Evolutionary conservation across 164 flowering plant species (phyloP).

Genomic region (Cinnamomum micranthum): DNA sequence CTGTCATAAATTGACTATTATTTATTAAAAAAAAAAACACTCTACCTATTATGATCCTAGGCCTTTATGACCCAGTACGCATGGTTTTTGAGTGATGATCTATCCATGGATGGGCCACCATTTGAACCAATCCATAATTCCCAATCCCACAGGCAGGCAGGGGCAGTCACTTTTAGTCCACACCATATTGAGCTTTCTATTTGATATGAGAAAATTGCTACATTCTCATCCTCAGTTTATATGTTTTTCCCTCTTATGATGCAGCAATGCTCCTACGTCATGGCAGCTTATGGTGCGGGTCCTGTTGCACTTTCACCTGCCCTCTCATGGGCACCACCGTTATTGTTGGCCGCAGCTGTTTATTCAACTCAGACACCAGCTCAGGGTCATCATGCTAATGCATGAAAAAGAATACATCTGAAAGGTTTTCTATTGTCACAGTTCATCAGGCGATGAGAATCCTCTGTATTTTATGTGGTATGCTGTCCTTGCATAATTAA

Average conservation of each 20-base stretch:
- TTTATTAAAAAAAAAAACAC: not conserved
- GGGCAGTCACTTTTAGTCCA: not conserved
- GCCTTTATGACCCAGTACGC: not conserved
- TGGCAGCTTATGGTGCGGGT: conserved; percentile 9
- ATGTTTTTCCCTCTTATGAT: not conserved
- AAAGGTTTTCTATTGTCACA: not conserved
- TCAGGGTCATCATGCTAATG: not conserved
- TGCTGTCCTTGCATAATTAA: too few species aligned
- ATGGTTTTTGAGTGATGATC: not conserved
- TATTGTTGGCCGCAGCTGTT: conserved; percentile 7
- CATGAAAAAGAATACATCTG: not conserved
- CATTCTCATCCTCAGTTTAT: not conserved
- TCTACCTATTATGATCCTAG: not conserved
- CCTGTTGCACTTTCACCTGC: conserved; percentile 10
- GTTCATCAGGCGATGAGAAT: not conserved
- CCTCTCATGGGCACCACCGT: conserved; percentile 9
- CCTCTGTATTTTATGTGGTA: not conserved
- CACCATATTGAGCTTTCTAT: not conserved
- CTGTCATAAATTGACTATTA: not conserved
- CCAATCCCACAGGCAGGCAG: not conserved
- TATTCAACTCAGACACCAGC: conserved; percentile 5
- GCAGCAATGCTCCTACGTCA: conserved; percentile 17
- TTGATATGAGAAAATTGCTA: not conserved
- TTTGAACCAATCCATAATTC: not conserved
- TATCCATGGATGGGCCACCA: not conserved